Conservation (phyloP, 345 rosid species). For the Aurinia saxatilis region DNA sequence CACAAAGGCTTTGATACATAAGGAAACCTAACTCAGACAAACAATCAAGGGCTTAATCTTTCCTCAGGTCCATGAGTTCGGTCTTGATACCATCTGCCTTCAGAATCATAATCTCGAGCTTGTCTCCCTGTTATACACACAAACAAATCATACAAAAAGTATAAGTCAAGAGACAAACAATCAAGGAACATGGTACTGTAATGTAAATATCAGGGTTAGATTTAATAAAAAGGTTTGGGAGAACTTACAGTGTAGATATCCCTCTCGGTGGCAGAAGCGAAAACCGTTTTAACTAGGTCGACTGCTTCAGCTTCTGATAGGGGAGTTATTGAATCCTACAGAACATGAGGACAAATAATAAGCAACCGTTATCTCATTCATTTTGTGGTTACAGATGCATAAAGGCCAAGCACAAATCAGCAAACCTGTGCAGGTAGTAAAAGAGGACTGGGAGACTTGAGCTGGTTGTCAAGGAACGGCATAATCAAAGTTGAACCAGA, state of each 20-base stretch:
- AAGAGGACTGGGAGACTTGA: constrained; percentile 97
- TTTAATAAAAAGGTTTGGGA: neutral
- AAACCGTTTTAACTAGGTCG: constrained; percentile 84
- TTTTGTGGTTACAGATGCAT: neutral
- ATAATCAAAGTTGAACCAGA: constrained; percentile 86
- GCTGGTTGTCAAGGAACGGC: constrained; percentile 95
- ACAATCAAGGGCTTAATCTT: constrained; percentile 39
- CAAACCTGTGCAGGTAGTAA: constrained; percentile 71
- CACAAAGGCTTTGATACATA: too few relatives aligned
- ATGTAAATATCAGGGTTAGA: neutral
- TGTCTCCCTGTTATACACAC: constrained; percentile 72
- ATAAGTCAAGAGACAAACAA: neutral
- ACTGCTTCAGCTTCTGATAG: constrained; percentile 81
- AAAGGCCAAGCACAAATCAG: neutral
- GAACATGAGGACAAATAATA: neutral
- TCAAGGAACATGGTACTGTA: neutral
- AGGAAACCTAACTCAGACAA: neutral
- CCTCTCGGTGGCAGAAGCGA: constrained; percentile 95
- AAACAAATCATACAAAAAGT: constrained; percentile 3
- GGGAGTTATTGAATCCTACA: constrained; percentile 93
- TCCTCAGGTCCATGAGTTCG: constrained; percentile 75
- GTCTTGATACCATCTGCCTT: constrained; percentile 63
- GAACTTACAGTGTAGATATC: constrained; percentile 89
- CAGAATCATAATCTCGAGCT: constrained; percentile 66
- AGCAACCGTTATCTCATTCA: neutral